Percentiles rank a stretch among this genome's conserved stretches.
Conservation (phyloP, 2,329 filamentous ascomycete genomes). For the Aspergillus puulaauensis region DNA sequence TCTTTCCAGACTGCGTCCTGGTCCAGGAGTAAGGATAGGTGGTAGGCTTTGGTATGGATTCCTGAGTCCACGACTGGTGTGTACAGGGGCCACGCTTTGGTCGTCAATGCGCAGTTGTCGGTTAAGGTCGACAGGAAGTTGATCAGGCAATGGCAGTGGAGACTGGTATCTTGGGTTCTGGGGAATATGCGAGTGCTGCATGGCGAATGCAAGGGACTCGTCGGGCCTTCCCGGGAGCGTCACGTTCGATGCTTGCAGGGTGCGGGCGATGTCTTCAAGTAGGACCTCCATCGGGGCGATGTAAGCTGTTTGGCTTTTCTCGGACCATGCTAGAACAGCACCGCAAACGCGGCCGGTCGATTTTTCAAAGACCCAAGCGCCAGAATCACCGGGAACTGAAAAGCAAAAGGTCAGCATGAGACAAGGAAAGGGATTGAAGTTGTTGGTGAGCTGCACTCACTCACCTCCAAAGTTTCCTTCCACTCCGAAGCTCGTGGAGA, state of each 20-base stretch:
- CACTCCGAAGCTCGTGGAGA: constrained; percentile 69
- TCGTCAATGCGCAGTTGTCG: constrained; percentile 24
- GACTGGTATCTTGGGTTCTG: constrained; percentile 23
- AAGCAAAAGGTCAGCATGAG: neutral
- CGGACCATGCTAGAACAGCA: constrained; percentile 86
- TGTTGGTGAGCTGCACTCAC: constrained; percentile 23
- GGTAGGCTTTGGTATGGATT: constrained; percentile 27
- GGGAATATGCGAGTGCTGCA: constrained; percentile 18
- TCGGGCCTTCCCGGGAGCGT: constrained; percentile 60
- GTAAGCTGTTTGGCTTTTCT: constrained; percentile 77
- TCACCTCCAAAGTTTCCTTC: constrained; percentile 58
- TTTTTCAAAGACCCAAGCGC: constrained; percentile 88
- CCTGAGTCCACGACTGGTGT: constrained; percentile 20
- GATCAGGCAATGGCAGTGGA: constrained; percentile 23
- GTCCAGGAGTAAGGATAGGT: constrained; percentile 31
- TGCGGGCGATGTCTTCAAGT: constrained; percentile 79
- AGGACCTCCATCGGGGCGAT: constrained; percentile 94
- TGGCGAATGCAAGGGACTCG: constrained; percentile 24
- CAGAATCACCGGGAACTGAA: constrained; percentile 79
- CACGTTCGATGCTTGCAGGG: constrained; percentile 69
- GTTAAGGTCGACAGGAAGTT: constrained; percentile 29
- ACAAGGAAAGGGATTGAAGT: neutral
- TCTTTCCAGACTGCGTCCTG: constrained; percentile 37
- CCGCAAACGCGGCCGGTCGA: constrained; percentile 78
- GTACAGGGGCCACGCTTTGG: constrained; percentile 16